phyloP scores from a whole-genome alignment of 257 asterid species.

The Primulina huaijiensis region DNA sequence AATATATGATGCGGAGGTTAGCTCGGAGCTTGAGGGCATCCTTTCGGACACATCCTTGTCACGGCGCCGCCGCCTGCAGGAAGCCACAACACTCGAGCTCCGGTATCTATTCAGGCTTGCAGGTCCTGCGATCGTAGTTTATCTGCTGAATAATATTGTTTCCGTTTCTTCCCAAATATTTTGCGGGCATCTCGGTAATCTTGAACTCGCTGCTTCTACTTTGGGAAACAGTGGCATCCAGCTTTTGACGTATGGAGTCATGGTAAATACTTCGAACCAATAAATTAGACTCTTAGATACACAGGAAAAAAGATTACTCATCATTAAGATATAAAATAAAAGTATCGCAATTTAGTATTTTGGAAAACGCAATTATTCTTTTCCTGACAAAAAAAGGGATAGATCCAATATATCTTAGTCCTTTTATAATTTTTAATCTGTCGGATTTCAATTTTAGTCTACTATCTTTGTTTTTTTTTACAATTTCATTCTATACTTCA shows the following conservation, averaged over 20 bases:
- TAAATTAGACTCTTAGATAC: too few species aligned
- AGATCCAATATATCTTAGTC: too few species aligned
- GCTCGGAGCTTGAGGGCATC: constrained; percentile 37
- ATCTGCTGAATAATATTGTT: constrained; percentile 39
- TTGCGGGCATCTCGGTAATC: constrained; percentile 64
- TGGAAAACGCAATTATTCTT: too few species aligned
- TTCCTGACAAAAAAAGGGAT: too few species aligned
- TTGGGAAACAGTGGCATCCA: constrained; percentile 56
- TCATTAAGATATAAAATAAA: too few species aligned
- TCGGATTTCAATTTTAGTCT: too few species aligned
- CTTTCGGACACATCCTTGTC: constrained; percentile 29
- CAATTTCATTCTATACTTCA: too few species aligned
- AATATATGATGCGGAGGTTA: constrained; percentile 11
- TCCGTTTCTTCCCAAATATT: constrained; percentile 57
- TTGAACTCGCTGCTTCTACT: constrained; percentile 58
- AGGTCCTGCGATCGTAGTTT: constrained; percentile 49
- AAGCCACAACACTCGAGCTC: constrained; percentile 37
- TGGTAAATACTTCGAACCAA: constrained; percentile 28
- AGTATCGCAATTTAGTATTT: too few species aligned
- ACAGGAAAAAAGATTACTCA: too few species aligned
- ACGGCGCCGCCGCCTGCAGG: constrained; percentile 29
- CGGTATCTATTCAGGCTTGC: constrained; percentile 38
- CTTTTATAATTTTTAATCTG: too few species aligned
- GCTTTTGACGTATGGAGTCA: constrained; percentile 50
- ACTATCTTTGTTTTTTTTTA: too few species aligned